phyloP scores from a whole-genome alignment of 2,329 filamentous ascomycete species.

The Colletotrichum aenigma region DNA sequence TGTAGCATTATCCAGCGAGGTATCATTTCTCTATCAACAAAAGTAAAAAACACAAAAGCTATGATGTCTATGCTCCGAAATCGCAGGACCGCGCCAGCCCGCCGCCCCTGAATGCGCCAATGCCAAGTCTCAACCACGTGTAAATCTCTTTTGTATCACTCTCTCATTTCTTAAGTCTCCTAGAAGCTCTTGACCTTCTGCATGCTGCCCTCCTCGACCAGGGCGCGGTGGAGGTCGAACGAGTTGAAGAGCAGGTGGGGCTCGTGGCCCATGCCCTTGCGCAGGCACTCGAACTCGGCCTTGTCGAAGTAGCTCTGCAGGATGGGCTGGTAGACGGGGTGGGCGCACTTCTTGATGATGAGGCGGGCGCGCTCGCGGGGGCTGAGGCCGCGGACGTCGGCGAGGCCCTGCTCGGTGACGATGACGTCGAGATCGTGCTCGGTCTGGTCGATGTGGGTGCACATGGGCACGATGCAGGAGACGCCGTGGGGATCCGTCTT shows the following conservation, averaged over 20 bases:
- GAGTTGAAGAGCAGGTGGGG: conserved; percentile 85
- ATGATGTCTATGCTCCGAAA: neutral
- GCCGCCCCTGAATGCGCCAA: neutral
- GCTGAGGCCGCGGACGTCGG: conserved; percentile 81
- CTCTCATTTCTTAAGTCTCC: neutral
- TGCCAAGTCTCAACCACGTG: neutral
- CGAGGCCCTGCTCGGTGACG: conserved; percentile 77
- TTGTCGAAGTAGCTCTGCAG: conserved; percentile 82
- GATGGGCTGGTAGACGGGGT: conserved; percentile 85
- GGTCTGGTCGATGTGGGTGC: conserved; percentile 90
- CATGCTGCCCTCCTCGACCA: conserved; percentile 86
- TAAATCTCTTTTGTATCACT: neutral
- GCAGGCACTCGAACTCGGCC: conserved; percentile 84
- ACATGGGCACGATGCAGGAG: conserved; percentile 91
- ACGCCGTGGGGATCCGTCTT: conserved; percentile 85
- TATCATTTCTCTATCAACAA: conserved; percentile 14
- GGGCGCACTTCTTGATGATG: conserved; percentile 86
- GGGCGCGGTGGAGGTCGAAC: conserved; percentile 88
- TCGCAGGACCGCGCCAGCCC: neutral
- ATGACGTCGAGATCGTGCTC: conserved; percentile 92
- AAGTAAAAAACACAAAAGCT: neutral
- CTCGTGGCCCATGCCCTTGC: conserved; percentile 89
- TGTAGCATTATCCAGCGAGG: conserved; percentile 8
- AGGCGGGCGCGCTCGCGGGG: conserved; percentile 81
- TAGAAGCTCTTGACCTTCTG: conserved; percentile 73